Base-by-base conservation (phyloP, 495 filamentous ascomycete species). In the Neurospora sp. region DNA sequence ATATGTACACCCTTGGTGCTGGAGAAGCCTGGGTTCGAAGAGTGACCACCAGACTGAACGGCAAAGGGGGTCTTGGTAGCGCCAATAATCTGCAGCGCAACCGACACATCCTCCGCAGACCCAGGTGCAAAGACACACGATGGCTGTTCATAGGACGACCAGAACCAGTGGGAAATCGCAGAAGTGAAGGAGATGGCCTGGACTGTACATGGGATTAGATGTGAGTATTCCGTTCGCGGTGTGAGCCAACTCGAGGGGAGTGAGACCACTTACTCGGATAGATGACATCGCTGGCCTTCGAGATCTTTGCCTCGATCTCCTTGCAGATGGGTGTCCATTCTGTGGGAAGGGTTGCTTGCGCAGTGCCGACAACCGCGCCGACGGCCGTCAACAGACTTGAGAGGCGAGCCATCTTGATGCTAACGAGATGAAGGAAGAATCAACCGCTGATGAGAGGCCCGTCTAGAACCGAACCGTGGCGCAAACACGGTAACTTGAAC, bases 31-130 rank as follows among this genome's bases (percentile, higher is more conserved):
- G 75, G 75, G 45, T 77, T 78, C 1, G 74, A 77, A 43, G 76
- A 76, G 74, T 87, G 83, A 0, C 86, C 86, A 70, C 86, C 85
- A 38, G 81, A 82, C 45, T 83, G 80, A 19, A 85, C 79, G 4
- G 86, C 86, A 71, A 88, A 86, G 0, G 76, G 73, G 9, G 77
- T 76, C 17, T 72, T 71, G 11, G 74, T 43, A 0, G 54, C 72
- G 15, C 72, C 74, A 37, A 81, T 72, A 15, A 75, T 73, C 36
- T 73, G 72, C 11, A 82, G 28, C 4, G 74, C 78, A 0, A 48
- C 37, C 17, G 80, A 74, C 5, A 82, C 72, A 38, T 81, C 80
- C 8, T 69, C 7, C 1, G 72, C 38, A 0, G 76, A 72, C 0
- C 66, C 77, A 17, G 69, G 70, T 43, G 74, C 38, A 6, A 78